These are phyloP conservation scores for Suillus paluster DNA, from an alignment of 768 basidiomycete genomes.

Conservation along the genomic window DNA sequence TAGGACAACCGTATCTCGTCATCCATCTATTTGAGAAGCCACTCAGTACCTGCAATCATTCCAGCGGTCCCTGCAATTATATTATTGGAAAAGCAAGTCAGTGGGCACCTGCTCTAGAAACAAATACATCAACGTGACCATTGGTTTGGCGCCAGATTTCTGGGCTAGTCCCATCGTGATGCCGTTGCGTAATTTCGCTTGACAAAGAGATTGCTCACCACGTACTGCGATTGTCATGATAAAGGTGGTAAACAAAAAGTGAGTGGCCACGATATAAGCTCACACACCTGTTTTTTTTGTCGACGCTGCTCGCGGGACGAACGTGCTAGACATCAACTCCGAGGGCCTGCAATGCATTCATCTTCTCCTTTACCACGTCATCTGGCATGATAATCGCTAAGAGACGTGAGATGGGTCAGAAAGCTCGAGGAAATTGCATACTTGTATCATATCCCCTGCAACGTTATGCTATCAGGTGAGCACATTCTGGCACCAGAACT, in stretches of 20 bases:
- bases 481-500: neutral
- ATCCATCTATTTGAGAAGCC: conserved; percentile 77
- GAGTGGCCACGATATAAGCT: neutral
- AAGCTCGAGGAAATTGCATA: conserved; percentile 35
- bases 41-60: conserved; percentile 86
- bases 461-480: neutral
- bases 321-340: conserved; percentile 91
- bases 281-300: conserved; percentile 91
- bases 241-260: conserved; percentile 10
- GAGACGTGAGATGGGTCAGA: neutral
- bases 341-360: conserved; percentile 77
- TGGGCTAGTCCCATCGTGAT: conserved; percentile 88
- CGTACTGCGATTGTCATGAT: conserved; percentile 49
- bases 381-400: conserved; percentile 90
- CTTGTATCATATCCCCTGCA: conserved; percentile 87
- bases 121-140: conserved; percentile 77
- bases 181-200: conserved; percentile 30
- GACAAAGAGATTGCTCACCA: conserved; percentile 49
- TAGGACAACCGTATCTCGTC: conserved; percentile 68
- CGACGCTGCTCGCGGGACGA: conserved; percentile 94
- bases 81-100: neutral
- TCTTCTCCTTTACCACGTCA: conserved; percentile 90
- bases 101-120: conserved; percentile 80
- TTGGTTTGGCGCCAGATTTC: conserved; percentile 95
- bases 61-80: conserved; percentile 84